A percentile compares a stretch with the other conserved stretches of the same genome.
phyloP scores from a whole-genome alignment of 352 stramenopile genomes.

The Peronospora belbahrii region DNA sequence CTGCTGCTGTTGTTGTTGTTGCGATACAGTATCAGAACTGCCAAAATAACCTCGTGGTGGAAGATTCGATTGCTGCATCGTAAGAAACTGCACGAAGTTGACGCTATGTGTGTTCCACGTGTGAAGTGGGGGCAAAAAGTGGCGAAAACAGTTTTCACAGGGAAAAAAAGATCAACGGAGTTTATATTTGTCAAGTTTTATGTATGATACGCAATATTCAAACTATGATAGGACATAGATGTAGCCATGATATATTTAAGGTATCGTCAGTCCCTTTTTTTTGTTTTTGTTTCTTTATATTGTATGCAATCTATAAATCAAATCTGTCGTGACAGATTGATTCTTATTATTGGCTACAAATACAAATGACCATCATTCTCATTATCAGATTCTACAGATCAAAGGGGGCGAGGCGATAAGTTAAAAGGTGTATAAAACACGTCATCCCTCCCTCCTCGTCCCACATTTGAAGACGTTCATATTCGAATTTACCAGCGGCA shows the following conservation, averaged over 20 bases:
- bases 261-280: too few relatives aligned
- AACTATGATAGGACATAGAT: too few relatives aligned
- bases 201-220: too few relatives aligned
- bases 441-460: slow-evolving; percentile 6
- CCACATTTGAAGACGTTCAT: not conserved
- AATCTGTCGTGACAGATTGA: not conserved
- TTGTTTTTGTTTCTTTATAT: too few relatives aligned
- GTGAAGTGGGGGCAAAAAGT: not conserved
- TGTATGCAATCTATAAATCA: too few relatives aligned
- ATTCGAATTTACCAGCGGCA: not conserved
- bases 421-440: too few relatives aligned
- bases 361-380: not conserved
- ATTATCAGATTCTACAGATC: slow-evolving; percentile 1
- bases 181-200: not conserved
- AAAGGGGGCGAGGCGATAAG: too few relatives aligned
- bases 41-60: slow-evolving; percentile 35
- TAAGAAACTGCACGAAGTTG: slow-evolving; percentile 1
- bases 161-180: not conserved
- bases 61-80: slow-evolving; percentile 40
- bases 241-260: too few relatives aligned
- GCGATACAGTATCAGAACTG: too few relatives aligned
- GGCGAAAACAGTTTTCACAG: slow-evolving; percentile 4
- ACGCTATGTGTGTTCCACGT: slow-evolving; percentile 23
- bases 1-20: slow-evolving; percentile 36
- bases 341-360: too few relatives aligned